Evolutionary conservation across 352 stramenopile genomes (phyloP).

Genomic region (Globisporangium recalcitrans): DNA sequence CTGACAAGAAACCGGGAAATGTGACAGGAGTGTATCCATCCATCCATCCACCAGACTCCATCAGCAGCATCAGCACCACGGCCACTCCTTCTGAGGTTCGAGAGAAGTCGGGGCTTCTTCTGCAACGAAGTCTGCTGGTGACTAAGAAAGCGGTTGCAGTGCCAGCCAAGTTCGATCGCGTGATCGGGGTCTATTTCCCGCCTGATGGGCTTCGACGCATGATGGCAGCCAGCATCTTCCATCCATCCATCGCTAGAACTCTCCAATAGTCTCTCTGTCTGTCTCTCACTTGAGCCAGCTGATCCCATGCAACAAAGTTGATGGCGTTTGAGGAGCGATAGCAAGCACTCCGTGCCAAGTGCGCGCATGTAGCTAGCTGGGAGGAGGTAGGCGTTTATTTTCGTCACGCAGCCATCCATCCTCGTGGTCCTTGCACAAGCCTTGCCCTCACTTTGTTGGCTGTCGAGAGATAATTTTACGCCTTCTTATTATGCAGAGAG

Average conservation of each 20-base stretch:
- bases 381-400: conserved; percentile 8
- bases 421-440: conserved; percentile 9
- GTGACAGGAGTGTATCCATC: not conserved
- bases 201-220: not conserved
- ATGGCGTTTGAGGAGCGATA: too few species aligned
- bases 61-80: not conserved
- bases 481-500: conserved; percentile 9
- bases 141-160: not conserved
- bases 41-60: not conserved
- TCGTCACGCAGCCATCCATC: conserved; percentile 4
- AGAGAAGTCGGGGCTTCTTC: not conserved
- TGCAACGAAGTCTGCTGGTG: not conserved
- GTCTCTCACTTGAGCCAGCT: not conserved
- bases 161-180: not conserved
- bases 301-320: too few species aligned
- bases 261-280: not conserved
- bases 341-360: too few species aligned
- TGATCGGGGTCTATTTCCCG: not conserved
- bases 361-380: not conserved
- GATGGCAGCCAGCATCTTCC: not conserved
- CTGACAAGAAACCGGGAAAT: not conserved
- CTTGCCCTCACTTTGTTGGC: not conserved
- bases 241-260: not conserved
- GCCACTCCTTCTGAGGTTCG: not conserved
- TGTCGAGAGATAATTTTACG: conserved; percentile 14